These are phyloP conservation scores for Zygnema cylindricum DNA, from an alignment of 139 green algal genomes.

Conservation along the genomic window DNA sequence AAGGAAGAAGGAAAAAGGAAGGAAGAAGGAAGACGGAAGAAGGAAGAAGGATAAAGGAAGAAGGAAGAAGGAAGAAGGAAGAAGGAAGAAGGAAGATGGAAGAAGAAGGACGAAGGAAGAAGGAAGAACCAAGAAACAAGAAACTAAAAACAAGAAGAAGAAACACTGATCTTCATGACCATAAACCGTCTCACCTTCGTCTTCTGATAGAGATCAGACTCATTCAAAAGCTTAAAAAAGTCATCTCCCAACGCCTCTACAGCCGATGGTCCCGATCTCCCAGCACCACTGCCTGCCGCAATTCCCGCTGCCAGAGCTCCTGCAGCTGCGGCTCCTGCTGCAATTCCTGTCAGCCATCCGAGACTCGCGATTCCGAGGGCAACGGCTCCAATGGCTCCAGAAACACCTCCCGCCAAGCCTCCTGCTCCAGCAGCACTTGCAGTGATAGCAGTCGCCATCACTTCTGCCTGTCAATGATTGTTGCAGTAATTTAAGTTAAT, in stretches of 20 bases:
- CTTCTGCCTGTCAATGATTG: background rate
- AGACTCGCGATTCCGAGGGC: constrained; percentile 5
- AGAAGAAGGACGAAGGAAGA: no score
- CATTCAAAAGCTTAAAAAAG: constrained; percentile 21
- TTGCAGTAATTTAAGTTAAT: no score
- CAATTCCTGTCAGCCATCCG: background rate
- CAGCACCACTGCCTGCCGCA: background rate
- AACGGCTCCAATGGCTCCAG: constrained; percentile 1
- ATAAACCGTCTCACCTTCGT: no score
- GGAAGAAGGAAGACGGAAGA: no score
- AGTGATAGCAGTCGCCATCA: background rate
- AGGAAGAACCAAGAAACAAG: no score
- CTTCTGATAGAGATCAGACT: no score
- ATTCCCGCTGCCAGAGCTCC: constrained; percentile 1
- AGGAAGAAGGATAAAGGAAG: no score
- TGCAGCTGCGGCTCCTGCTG: constrained; percentile 6
- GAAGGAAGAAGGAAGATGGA: no score
- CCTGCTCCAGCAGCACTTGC: background rate
- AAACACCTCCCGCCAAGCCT: background rate
- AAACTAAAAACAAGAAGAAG: no score
- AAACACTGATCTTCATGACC: no score
- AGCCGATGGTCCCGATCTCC: constrained; percentile 4
- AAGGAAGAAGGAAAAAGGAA: no score
- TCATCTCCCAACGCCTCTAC: constrained; percentile 4
- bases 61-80: no score